phyloP scores from a whole-genome alignment of 306 rosid species.

The Cicer arietinum region DNA sequence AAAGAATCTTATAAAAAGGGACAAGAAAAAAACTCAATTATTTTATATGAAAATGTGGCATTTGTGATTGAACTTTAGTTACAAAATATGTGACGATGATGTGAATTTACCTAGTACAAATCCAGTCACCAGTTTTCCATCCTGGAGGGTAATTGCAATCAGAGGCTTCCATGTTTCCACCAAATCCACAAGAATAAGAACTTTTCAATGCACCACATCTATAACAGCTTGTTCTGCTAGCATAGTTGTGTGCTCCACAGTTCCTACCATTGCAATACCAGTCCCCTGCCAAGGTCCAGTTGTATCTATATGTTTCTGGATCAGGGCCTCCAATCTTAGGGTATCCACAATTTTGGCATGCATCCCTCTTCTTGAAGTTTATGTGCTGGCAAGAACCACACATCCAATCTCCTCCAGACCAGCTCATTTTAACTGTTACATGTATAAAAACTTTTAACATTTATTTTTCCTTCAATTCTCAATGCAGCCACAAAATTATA shows the following conservation, averaged over 20 bases:
- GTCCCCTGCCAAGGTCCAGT: slow-evolving; percentile 79
- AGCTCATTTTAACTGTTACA: slow-evolving; percentile 68
- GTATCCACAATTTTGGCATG: slow-evolving; percentile 79
- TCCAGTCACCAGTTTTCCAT: slow-evolving; percentile 95
- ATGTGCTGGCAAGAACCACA: slow-evolving; percentile 83
- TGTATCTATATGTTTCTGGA: slow-evolving; percentile 67
- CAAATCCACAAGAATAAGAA: slow-evolving; percentile 53
- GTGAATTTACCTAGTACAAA: slow-evolving; percentile 67
- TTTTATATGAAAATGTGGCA: slow-evolving; percentile 28
- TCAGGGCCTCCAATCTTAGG: slow-evolving; percentile 92
- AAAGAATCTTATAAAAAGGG: too few species aligned
- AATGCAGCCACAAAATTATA: neutral
- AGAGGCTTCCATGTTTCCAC: slow-evolving; percentile 47
- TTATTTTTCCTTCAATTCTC: neutral
- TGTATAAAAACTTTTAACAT: neutral
- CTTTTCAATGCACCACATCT: slow-evolving; percentile 64
- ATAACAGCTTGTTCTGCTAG: slow-evolving; percentile 79
- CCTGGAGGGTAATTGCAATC: slow-evolving; percentile 76
- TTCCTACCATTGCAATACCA: slow-evolving; percentile 74
- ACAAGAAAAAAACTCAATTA: too few species aligned
- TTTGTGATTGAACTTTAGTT: neutral
- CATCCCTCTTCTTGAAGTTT: slow-evolving; percentile 86
- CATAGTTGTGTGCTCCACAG: slow-evolving; percentile 90
- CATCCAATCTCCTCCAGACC: slow-evolving; percentile 93
- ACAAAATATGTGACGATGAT: neutral